A percentile compares a stretch with the other conserved stretches of the same genome.
Evolutionary conservation across 805 yeast genomes (phyloP).

Genomic region (Saturnispora bothae): DNA sequence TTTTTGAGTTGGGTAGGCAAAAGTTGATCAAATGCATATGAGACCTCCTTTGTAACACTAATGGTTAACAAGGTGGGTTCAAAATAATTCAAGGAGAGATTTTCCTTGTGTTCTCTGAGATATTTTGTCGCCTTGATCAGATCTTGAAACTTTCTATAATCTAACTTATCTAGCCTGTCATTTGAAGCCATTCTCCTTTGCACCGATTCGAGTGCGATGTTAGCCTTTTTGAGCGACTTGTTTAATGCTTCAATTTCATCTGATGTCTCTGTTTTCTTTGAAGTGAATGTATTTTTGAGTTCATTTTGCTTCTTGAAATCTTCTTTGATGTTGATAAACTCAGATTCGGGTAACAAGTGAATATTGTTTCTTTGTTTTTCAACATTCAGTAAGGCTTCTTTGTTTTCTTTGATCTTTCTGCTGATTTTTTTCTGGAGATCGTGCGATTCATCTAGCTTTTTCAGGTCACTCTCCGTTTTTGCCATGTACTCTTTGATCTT

Average conservation of each 20-base stretch:
- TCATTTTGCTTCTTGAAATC: neutral
- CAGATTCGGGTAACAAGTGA: conserved; percentile 1
- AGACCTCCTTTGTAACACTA: conserved; percentile 34
- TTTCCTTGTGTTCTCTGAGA: conserved; percentile 28
- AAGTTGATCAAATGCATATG: conserved; percentile 28
- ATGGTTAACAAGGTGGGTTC: conserved; percentile 73
- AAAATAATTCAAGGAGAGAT: conserved; percentile 30
- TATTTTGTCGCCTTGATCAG: conserved; percentile 30
- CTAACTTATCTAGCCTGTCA: conserved; percentile 43
- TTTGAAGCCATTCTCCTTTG: conserved; percentile 27
- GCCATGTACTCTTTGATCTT: neutral
- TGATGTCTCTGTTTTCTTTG: neutral
- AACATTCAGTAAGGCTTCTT: neutral
- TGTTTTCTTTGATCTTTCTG: neutral
- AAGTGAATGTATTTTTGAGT: neutral
- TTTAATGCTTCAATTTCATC: neutral
- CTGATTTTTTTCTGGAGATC: neutral
- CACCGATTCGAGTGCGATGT: conserved; percentile 10
- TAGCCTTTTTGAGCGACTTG: neutral
- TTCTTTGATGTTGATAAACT: neutral
- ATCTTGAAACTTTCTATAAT: conserved; percentile 20
- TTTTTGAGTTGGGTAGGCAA: conserved; percentile 4
- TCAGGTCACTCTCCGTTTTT: neutral
- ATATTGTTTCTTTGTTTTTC: neutral
- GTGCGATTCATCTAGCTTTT: conserved; percentile 1